Conservation (phyloP, 225 moss, liverwort and hornwort species). For the Rhytidiadelphus loreus region DNA sequence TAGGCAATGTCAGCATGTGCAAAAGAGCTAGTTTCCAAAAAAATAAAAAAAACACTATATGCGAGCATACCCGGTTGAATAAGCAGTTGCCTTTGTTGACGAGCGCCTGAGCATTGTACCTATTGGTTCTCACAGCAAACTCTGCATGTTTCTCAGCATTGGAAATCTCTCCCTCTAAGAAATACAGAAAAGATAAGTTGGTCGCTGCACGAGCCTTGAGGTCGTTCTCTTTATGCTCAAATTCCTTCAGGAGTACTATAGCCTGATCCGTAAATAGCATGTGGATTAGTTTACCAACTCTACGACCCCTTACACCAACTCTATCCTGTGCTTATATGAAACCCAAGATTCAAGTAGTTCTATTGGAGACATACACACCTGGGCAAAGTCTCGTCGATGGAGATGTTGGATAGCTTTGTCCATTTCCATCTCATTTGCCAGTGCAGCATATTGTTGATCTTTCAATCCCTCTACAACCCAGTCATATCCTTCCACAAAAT, state of each 20-base stretch:
- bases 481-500: constrained; percentile 76
- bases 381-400: constrained; percentile 52
- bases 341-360: background rate
- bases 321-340: background rate
- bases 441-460: constrained; percentile 64
- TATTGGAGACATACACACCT: constrained; percentile 19
- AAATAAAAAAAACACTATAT: background rate
- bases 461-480: constrained; percentile 73
- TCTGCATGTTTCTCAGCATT: constrained; percentile 84
- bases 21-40: background rate
- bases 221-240: constrained; percentile 83
- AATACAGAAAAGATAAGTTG: constrained; percentile 86
- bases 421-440: constrained; percentile 92
- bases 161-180: constrained; percentile 66
- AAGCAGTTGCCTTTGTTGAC: constrained; percentile 91
- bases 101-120: constrained; percentile 71
- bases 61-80: constrained; percentile 34
- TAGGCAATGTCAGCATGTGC: background rate
- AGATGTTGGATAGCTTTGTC: constrained; percentile 83
- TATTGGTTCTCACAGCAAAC: constrained; percentile 66
- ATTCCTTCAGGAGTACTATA: constrained; percentile 60
- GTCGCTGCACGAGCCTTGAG: constrained; percentile 83
- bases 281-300: background rate
- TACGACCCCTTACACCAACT: background rate
- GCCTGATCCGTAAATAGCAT: constrained; percentile 34